Percentiles rank a stretch among this genome's conserved stretches.
phyloP scores from a whole-genome alignment of 148 eudicot genomes.

The Oxyria digyna region DNA sequence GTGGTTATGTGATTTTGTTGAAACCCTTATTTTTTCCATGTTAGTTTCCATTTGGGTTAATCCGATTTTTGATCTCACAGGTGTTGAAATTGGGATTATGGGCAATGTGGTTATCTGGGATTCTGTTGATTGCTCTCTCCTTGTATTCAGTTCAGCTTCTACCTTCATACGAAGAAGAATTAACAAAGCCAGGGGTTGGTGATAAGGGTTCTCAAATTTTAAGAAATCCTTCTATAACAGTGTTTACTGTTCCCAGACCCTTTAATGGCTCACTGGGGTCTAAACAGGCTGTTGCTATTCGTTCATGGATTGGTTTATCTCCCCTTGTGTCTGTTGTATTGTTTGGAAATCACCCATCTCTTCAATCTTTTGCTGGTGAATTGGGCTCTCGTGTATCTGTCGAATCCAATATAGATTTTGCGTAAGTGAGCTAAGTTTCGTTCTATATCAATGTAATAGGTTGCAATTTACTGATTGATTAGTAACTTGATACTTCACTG shows the following conservation, averaged over 20 bases:
- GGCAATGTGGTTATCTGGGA: slow-evolving; percentile 71
- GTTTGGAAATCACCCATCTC: slow-evolving; percentile 57
- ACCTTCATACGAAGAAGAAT: slow-evolving; percentile 30
- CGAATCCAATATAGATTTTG: slow-evolving; percentile 66
- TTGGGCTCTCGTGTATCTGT: slow-evolving; percentile 60
- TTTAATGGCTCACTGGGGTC: slow-evolving; percentile 36
- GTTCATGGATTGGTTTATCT: slow-evolving; percentile 86
- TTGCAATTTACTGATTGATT: background rate
- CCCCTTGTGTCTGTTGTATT: slow-evolving; percentile 54
- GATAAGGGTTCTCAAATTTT: slow-evolving; percentile 11
- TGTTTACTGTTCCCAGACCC: slow-evolving; percentile 51
- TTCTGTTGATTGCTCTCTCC: slow-evolving; percentile 49
- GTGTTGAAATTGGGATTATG: slow-evolving; percentile 39
- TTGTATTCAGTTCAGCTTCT: slow-evolving; percentile 46
- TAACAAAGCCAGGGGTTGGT: slow-evolving; percentile 17
- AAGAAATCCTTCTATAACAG: slow-evolving; percentile 35
- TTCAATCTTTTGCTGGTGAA: slow-evolving; percentile 37
- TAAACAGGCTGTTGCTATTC: slow-evolving; percentile 58
- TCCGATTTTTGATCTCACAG: slow-evolving; percentile 22
- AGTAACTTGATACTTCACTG: background rate
- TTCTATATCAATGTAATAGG: background rate
- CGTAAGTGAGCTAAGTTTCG: slow-evolving; percentile 35
- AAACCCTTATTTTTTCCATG: background rate
- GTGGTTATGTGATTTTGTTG: background rate
- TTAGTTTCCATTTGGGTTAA: background rate